Evolutionary conservation across 805 yeast species (phyloP), one percentile per base, ranked within the genome.

Genomic region (Yarrowia hollandica): DNA sequence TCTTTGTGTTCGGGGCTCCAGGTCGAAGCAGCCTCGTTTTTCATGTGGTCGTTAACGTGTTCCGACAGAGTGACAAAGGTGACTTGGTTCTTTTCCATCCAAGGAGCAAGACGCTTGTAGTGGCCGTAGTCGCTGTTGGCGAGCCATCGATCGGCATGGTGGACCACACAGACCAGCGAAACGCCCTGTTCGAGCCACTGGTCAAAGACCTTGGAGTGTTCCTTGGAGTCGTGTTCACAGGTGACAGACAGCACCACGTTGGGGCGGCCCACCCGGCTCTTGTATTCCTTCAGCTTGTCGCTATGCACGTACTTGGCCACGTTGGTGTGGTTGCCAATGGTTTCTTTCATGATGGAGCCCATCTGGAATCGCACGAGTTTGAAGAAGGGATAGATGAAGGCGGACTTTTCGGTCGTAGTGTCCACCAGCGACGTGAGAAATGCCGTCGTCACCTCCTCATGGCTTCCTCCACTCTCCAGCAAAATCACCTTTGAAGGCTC

Each of bases 401-500:
- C 55, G 12, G 38, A 22, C 0, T 26, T 10, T 18, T 33, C 18
- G 28, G 39, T 16, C 4, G 38, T 33, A 2, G 55, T 31, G 12
- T 48, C 39, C 25, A 35, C 44, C 34, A 52, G 35, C 28, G 58
- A 35, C 15, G 44, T 25, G 21, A 52, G 23, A 37, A 52, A 52
- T 3, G 58, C 58, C 5, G 42, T 35, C 1, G 58, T 52, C 8
- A 52, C 58, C n/a, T 52, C 58, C 38, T 52, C 58, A 15, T 52
- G 58, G 8, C 44, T 35, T 14, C 58, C 58, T 15, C 58, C 58
- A 18, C 25, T 16, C 26, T 52, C 58, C 58, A 52, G 21, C 58
- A 52, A n/a, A 37, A 52, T 37, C 19, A 52, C 25, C 44, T 48
- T 48, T n/a, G 55, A 21, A 4, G 55, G 55, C 14, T 22, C 15